Conservation (phyloP, 495 filamentous ascomycete species). For the Hypoxylon intermedium region DNA sequence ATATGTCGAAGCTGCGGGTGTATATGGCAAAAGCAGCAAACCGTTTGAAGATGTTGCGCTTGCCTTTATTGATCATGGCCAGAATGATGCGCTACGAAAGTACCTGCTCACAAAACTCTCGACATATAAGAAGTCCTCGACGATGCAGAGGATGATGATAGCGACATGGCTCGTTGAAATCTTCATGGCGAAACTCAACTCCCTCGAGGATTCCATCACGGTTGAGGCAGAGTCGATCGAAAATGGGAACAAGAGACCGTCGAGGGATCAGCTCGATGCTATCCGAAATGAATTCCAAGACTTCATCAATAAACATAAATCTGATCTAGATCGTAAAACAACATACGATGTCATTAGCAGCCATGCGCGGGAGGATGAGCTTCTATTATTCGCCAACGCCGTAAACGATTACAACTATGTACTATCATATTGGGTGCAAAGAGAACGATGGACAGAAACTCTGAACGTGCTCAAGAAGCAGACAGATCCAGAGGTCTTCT, state of each 20-base stretch:
- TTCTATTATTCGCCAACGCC: conserved; percentile 86
- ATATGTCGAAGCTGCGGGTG: conserved; percentile 81
- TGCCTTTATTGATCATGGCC: conserved; percentile 84
- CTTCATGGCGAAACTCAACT: conserved; percentile 96
- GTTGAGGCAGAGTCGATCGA: conserved; percentile 86
- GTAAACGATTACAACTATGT: conserved; percentile 94
- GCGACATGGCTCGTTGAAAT: conserved; percentile 94
- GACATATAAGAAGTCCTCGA: conserved; percentile 78
- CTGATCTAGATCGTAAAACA: conserved; percentile 87
- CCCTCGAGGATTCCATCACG: conserved; percentile 90
- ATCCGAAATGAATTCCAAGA: conserved; percentile 83
- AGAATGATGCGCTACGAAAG: conserved; percentile 89
- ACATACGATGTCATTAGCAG: conserved; percentile 95
- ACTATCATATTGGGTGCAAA: conserved; percentile 94
- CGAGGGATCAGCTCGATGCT: conserved; percentile 71
- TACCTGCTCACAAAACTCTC: conserved; percentile 87
- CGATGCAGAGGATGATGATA: conserved; percentile 95
- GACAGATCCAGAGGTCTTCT: conserved; percentile 90
- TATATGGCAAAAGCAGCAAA: conserved; percentile 95
- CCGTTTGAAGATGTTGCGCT: conserved; percentile 95
- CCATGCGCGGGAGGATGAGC: conserved; percentile 90
- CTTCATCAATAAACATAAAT: conserved; percentile 82
- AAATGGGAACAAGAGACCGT: conserved; percentile 70
- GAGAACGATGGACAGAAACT: conserved; percentile 91
- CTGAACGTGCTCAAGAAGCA: conserved; percentile 88